phyloP scores from a whole-genome alignment of 2,329 filamentous ascomycete genomes.

The Paramyrothecium sp. region DNA sequence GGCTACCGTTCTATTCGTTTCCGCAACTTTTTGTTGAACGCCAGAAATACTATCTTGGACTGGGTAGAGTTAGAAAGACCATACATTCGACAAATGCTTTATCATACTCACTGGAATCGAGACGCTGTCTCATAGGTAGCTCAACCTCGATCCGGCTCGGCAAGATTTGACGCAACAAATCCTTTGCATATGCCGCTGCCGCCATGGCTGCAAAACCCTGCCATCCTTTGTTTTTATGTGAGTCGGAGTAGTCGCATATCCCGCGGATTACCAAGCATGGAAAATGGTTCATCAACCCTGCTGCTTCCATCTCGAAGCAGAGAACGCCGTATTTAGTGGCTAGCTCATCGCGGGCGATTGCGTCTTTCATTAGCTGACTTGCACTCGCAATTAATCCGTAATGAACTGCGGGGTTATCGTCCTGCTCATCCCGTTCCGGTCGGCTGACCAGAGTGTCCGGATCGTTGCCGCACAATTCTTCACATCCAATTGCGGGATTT shows the following conservation, averaged over 20 bases:
- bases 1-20: background rate
- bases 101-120: slow-evolving; percentile 4
- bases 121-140: slow-evolving; percentile 4
- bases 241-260: slow-evolving; percentile 34
- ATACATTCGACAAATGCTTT: background rate
- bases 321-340: background rate
- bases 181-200: slow-evolving; percentile 26
- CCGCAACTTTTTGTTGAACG: background rate
- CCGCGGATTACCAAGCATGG: slow-evolving; percentile 30
- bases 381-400: slow-evolving; percentile 14
- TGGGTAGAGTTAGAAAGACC: background rate
- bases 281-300: slow-evolving; percentile 24
- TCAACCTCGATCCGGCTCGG: slow-evolving; percentile 11
- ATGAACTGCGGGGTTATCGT: slow-evolving; percentile 13
- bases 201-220: slow-evolving; percentile 26
- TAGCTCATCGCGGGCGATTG: slow-evolving; percentile 5
- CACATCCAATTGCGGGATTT: background rate
- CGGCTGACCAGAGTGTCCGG: slow-evolving; percentile 4
- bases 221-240: slow-evolving; percentile 28
- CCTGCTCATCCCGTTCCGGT: slow-evolving; percentile 1
- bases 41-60: background rate
- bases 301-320: slow-evolving; percentile 26
- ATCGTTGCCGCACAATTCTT: slow-evolving; percentile 4
- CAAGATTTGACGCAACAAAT: slow-evolving; percentile 14
- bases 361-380: slow-evolving; percentile 18